Evolutionary conservation across 176 grass and related monocot species (phyloP).

Genomic region (Cymbopogon citratus): DNA sequence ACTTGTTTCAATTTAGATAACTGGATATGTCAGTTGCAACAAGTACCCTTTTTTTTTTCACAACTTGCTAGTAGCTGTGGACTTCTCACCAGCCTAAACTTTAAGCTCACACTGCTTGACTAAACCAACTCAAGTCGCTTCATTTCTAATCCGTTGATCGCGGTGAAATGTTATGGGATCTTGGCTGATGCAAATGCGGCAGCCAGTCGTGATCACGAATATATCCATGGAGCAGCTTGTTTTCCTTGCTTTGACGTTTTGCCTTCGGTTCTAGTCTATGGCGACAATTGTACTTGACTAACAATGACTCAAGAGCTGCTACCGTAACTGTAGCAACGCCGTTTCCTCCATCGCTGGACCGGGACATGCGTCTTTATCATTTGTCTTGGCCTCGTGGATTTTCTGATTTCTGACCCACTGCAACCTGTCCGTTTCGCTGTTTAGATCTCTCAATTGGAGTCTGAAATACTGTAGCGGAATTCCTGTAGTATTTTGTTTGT

Average conservation of each 20-base stretch:
- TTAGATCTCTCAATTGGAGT: no score
- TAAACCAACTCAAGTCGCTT: neutral
- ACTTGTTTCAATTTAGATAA: neutral
- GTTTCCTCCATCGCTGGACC: neutral
- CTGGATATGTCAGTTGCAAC: neutral
- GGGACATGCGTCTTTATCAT: slow-evolving; percentile 5
- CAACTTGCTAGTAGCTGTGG: neutral
- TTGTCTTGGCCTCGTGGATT: neutral
- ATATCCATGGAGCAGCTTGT: neutral
- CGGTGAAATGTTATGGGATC: neutral
- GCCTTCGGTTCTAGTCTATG: neutral
- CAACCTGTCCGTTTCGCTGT: neutral
- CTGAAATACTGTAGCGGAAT: no score
- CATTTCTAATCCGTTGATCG: slow-evolving; percentile 5
- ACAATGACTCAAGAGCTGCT: neutral
- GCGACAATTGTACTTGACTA: slow-evolving; percentile 21
- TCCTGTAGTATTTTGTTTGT: no score
- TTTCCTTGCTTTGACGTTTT: slow-evolving; percentile 31
- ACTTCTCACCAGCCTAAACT: neutral
- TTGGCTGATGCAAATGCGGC: neutral
- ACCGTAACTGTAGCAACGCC: neutral
- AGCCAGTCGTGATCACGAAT: slow-evolving; percentile 18
- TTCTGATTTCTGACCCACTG: neutral
- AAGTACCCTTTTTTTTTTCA: no score
- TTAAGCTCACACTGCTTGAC: neutral